A percentile compares a stretch with the other conserved stretches of the same genome.
phyloP scores from a whole-genome alignment of 495 filamentous ascomycete species.

The Trichoderma parareesei region DNA sequence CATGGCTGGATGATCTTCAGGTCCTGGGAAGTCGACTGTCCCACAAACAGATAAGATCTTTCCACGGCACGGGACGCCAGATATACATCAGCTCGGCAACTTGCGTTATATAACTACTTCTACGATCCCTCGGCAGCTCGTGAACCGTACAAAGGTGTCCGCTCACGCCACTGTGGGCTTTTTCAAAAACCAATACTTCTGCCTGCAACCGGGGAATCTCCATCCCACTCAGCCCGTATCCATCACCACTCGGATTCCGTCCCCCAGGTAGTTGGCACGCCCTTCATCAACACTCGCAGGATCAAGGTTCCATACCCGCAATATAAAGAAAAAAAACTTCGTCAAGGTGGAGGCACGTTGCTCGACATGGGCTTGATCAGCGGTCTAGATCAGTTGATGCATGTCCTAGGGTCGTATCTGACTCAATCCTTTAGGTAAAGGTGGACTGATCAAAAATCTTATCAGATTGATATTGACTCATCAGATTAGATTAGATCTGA shows the following conservation, averaged over 20 bases:
- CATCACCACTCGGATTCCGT: background rate
- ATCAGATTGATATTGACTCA: constrained; percentile 1
- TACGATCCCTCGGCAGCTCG: background rate
- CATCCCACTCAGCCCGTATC: background rate
- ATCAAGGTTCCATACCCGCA: background rate
- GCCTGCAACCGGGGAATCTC: background rate
- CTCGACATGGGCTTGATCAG: background rate
- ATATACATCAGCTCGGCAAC: background rate
- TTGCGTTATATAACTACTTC: background rate
- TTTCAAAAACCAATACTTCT: background rate
- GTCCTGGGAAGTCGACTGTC: background rate
- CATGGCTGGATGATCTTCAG: background rate
- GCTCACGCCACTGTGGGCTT: background rate
- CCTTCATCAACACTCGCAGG: background rate
- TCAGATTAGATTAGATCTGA: constrained; percentile 6
- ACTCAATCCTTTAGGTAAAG: constrained; percentile 5
- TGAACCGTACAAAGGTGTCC: background rate
- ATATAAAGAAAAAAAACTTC: background rate
- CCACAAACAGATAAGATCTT: background rate
- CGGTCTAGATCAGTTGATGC: background rate
- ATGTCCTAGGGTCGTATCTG: background rate
- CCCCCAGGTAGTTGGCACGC: background rate
- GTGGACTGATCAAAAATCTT: constrained; percentile 1
- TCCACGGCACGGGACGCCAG: background rate
- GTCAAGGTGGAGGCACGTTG: background rate